Evolutionary conservation across 768 basidiomycete genomes (phyloP).

Genomic region (Tricholoma terreum): DNA sequence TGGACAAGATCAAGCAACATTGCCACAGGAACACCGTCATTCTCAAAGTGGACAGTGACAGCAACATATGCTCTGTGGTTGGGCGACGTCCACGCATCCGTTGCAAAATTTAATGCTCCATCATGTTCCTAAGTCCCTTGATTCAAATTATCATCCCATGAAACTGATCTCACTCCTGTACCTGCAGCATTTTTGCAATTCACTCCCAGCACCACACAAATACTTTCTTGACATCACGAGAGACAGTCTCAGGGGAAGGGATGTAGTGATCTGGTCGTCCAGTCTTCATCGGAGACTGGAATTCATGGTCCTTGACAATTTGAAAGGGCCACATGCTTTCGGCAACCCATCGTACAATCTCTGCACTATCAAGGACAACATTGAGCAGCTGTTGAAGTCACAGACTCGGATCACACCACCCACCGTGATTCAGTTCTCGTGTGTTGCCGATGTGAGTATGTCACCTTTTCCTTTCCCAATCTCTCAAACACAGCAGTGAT

Average conservation of each 20-base stretch:
- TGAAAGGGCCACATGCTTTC: conserved; percentile 24
- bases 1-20: conserved; percentile 38
- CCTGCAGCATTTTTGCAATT: conserved; percentile 26
- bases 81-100: conserved; percentile 33
- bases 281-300: conserved; percentile 30
- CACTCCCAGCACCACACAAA: conserved; percentile 18
- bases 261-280: conserved; percentile 29
- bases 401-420: too few relatives aligned
- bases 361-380: conserved; percentile 14
- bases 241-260: conserved; percentile 28
- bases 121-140: conserved; percentile 22
- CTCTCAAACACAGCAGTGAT: conserved; percentile 25
- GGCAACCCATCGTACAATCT: conserved; percentile 22
- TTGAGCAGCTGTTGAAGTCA: too few relatives aligned
- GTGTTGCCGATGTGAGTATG: conserved; percentile 24
- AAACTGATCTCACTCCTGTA: background rate
- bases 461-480: conserved; percentile 22
- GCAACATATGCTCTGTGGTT: conserved; percentile 30
- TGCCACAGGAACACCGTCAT: conserved; percentile 15
- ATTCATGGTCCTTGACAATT: conserved; percentile 29
- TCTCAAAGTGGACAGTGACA: conserved; percentile 27
- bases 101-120: conserved; percentile 29
- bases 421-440: conserved; percentile 18
- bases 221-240: conserved; percentile 23
- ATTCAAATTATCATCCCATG: background rate